phyloP scores from a whole-genome alignment of 108 stramenopile genomes.

The Schizochytrium sp. region DNA sequence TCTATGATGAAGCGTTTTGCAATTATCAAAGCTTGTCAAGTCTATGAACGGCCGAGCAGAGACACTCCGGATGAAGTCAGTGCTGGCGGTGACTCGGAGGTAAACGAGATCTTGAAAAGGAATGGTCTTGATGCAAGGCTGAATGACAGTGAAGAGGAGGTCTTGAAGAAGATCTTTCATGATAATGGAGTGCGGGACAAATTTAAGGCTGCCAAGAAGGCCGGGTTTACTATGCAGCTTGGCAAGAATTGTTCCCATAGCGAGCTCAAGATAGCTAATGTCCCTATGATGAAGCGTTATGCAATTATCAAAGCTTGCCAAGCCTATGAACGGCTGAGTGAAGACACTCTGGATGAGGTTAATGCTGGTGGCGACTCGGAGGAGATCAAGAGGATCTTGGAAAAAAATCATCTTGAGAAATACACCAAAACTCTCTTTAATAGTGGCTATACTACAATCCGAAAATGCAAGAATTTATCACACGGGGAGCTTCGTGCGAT shows the following conservation, averaged over 20 bases:
- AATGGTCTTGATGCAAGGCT: no score
- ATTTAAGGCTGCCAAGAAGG: constrained; percentile 40
- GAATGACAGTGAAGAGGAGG: neutral
- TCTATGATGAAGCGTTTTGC: neutral
- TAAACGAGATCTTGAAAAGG: no score
- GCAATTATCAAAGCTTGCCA: neutral
- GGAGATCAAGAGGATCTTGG: constrained; percentile 50
- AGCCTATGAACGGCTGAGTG: neutral
- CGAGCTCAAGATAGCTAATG: neutral
- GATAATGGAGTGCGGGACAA: neutral
- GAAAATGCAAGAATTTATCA: constrained; percentile 14
- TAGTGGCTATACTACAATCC: constrained; percentile 2
- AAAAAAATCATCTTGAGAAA: neutral
- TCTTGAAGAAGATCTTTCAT: neutral
- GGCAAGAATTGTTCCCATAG: neutral
- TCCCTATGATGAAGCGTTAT: neutral
- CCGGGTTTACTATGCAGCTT: neutral
- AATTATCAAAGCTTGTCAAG: neutral
- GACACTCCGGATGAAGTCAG: no score
- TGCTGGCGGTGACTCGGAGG: no score
- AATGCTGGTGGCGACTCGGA: neutral
- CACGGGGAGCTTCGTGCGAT: neutral
- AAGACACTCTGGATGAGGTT: neutral
- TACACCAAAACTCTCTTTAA: constrained; percentile 21
- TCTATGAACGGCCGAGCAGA: neutral